Evolutionary conservation across 2,329 filamentous ascomycete species (phyloP).

Genomic region (Pseudogymnoascus sp.): DNA sequence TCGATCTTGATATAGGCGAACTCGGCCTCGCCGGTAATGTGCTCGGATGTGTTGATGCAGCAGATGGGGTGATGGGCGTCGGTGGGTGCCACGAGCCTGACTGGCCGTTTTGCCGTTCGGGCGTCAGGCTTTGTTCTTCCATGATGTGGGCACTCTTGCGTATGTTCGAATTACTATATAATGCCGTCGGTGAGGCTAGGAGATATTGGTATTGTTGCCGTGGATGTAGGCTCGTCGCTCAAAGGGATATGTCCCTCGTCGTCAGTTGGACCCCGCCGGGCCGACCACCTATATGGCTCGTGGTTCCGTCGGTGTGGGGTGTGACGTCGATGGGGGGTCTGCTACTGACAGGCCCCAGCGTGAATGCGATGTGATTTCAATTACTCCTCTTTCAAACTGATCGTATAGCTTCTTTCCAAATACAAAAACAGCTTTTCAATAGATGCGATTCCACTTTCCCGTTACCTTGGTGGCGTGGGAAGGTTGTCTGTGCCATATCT

Average conservation of each 20-base stretch:
- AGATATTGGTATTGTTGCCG: neutral
- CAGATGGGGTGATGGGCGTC: neutral
- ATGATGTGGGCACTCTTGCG: neutral
- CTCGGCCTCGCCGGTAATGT: constrained; percentile 4
- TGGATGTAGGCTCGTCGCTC: neutral
- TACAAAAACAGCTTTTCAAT: neutral
- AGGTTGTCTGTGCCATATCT: neutral
- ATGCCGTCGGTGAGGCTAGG: neutral
- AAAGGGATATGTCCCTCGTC: neutral
- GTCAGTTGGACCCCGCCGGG: neutral
- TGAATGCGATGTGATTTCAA: neutral
- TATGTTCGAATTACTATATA: neutral
- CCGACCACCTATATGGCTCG: neutral
- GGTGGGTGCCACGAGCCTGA: constrained; percentile 1
- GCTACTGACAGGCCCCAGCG: neutral
- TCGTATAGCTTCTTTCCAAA: neutral
- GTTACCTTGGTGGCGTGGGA: neutral
- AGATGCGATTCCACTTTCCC: neutral
- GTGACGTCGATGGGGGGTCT: neutral
- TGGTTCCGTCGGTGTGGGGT: neutral
- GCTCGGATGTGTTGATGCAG: neutral
- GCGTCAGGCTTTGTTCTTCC: neutral
- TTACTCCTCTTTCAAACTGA: neutral
- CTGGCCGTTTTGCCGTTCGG: neutral
- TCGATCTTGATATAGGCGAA: neutral